Conservation (phyloP, 352 stramenopile species). For the Pythium rishiriense region DNA sequence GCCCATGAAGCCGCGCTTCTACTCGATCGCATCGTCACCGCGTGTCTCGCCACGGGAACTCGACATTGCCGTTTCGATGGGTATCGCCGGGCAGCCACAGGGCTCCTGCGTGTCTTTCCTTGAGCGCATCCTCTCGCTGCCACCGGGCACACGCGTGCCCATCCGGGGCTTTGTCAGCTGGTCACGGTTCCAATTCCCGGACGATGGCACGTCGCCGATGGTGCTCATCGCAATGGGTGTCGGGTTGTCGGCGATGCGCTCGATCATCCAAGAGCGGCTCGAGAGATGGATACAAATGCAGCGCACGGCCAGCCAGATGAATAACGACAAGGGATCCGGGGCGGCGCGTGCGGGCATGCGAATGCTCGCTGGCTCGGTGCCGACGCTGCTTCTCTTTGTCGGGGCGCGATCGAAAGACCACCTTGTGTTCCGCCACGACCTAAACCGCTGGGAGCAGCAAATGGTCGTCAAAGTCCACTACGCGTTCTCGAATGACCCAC, state of each 20-base stretch:
- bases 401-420: constrained; percentile 31
- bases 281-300: constrained; percentile 7
- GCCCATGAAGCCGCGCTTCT: constrained; percentile 87
- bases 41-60: constrained; percentile 67
- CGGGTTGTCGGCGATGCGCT: constrained; percentile 86
- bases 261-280: constrained; percentile 38
- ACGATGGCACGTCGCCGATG: constrained; percentile 75
- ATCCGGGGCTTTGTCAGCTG: constrained; percentile 85
- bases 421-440: constrained; percentile 38
- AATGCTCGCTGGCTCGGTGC: not conserved
- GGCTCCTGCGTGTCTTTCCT: constrained; percentile 34
- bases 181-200: constrained; percentile 90
- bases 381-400: constrained; percentile 40
- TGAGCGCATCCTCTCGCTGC: constrained; percentile 35
- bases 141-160: constrained; percentile 40
- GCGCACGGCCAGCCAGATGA: not conserved
- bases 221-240: constrained; percentile 92
- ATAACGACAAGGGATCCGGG: not conserved
- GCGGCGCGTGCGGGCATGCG: not conserved
- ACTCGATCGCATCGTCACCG: constrained; percentile 92
- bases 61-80: constrained; percentile 89
- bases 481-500: constrained; percentile 26
- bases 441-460: constrained; percentile 33
- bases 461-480: constrained; percentile 34
- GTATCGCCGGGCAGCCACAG: constrained; percentile 59